Percentiles rank a stretch among this genome's conserved stretches.
These are phyloP conservation scores for Psilocybe mexicana DNA, from an alignment of 1,284 basidiomycete species.

Conservation along the genomic window DNA sequence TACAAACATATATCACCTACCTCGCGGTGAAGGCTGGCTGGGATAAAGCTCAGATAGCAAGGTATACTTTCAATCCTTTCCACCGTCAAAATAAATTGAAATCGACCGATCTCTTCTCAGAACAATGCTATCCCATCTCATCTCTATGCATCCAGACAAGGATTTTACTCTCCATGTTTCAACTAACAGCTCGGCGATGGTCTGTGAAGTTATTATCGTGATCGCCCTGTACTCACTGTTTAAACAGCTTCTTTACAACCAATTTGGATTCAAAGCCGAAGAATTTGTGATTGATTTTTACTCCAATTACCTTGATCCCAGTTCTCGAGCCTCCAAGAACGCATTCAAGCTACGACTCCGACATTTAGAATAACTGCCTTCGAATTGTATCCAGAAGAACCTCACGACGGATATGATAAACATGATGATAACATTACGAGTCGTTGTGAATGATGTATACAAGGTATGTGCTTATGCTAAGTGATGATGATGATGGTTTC, in stretches of 20 bases:
- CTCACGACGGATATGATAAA: neutral
- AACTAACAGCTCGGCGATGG: conserved; percentile 78
- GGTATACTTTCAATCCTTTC: conserved; percentile 40
- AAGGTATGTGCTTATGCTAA: neutral
- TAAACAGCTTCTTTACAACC: conserved; percentile 70
- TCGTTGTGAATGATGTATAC: neutral
- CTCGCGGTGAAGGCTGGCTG: conserved; percentile 73
- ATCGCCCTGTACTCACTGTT: neutral
- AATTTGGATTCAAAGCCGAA: conserved; percentile 83
- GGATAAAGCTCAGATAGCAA: conserved; percentile 75
- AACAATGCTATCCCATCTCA: conserved; percentile 74
- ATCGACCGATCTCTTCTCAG: conserved; percentile 36
- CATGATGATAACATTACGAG: neutral
- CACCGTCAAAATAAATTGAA: neutral
- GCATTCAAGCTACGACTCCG: conserved; percentile 62
- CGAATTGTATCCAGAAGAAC: neutral
- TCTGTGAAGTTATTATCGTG: conserved; percentile 25
- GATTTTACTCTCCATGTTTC: conserved; percentile 82
- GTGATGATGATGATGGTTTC: neutral
- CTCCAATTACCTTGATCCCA: conserved; percentile 66
- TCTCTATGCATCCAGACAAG: conserved; percentile 64
- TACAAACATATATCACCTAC: conserved; percentile 79
- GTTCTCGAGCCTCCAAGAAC: conserved; percentile 72
- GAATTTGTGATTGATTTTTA: conserved; percentile 80
- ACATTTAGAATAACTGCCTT: conserved; percentile 19